A percentile compares a stretch with the other conserved stretches of the same genome.
Conservation (phyloP, 345 rosid species). For the Salix dunnii region DNA sequence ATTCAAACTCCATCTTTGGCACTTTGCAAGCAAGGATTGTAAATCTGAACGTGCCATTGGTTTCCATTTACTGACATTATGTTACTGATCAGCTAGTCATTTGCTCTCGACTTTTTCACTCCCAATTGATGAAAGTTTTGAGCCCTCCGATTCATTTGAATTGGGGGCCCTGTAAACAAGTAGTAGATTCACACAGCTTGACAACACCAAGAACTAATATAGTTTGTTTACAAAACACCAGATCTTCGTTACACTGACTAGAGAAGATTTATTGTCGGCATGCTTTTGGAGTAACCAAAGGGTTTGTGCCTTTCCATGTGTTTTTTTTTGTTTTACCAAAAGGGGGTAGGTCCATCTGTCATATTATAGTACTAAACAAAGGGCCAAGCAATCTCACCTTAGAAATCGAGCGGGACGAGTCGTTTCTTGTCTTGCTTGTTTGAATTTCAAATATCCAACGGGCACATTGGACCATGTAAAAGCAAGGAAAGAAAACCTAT, state of each 20-base stretch:
- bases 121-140: neutral
- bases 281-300: conserved; percentile 18
- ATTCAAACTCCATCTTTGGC: conserved; percentile 1
- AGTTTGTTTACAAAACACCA: neutral
- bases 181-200: neutral
- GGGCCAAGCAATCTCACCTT: neutral
- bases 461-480: conserved; percentile 17
- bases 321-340: neutral
- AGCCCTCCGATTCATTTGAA: neutral
- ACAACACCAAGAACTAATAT: too few species aligned
- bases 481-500: neutral
- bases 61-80: too few species aligned
- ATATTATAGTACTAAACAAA: neutral
- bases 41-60: neutral
- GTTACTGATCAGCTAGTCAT: too few species aligned
- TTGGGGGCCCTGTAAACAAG: neutral
- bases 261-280: conserved; percentile 28
- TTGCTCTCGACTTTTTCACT: neutral
- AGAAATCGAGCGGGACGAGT: conserved; percentile 37
- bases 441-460: conserved; percentile 46
- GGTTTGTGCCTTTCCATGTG: conserved; percentile 26
- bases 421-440: conserved; percentile 20
- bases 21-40: neutral
- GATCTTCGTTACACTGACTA: conserved; percentile 18
- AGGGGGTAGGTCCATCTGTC: neutral